Evolutionary conservation across 75 land plant species (phyloP).

Genomic region (Sequoia sempervirens): DNA sequence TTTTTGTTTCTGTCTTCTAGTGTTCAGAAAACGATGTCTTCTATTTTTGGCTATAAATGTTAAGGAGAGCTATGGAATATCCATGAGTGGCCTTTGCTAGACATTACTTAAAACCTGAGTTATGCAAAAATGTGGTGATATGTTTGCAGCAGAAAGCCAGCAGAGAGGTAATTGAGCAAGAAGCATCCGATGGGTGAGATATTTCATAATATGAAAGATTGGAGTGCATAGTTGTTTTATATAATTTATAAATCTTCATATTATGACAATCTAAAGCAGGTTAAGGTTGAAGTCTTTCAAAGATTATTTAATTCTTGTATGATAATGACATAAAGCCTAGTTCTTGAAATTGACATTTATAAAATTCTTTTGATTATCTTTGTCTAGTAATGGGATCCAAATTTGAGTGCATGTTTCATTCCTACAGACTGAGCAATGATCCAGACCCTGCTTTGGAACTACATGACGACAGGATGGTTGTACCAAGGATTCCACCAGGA

Average conservation of each 20-base stretch:
- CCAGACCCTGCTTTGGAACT: conserved; percentile 19
- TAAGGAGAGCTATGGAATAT: too few species aligned
- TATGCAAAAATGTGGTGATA: too few species aligned
- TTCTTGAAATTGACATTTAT: neutral
- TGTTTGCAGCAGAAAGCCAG: too few species aligned
- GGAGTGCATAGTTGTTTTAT: neutral
- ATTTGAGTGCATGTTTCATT: neutral
- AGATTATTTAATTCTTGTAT: neutral
- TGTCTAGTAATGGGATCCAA: neutral
- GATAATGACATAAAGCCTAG: neutral
- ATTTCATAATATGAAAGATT: neutral
- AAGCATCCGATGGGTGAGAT: neutral
- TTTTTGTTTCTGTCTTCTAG: too few species aligned
- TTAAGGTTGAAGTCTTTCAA: neutral
- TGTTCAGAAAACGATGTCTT: too few species aligned
- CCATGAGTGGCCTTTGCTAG: too few species aligned
- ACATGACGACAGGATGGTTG: conserved; percentile 38
- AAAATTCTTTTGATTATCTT: neutral
- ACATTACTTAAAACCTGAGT: too few species aligned
- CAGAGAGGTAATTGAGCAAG: too few species aligned
- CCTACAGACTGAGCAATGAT: conserved; percentile 13
- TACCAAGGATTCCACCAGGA: conserved; percentile 63
- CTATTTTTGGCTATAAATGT: too few species aligned
- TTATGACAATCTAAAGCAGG: neutral
- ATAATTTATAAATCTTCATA: neutral